Evolutionary conservation across 116 monocot species (phyloP).

Genomic region (Cymodocea nodosa): DNA sequence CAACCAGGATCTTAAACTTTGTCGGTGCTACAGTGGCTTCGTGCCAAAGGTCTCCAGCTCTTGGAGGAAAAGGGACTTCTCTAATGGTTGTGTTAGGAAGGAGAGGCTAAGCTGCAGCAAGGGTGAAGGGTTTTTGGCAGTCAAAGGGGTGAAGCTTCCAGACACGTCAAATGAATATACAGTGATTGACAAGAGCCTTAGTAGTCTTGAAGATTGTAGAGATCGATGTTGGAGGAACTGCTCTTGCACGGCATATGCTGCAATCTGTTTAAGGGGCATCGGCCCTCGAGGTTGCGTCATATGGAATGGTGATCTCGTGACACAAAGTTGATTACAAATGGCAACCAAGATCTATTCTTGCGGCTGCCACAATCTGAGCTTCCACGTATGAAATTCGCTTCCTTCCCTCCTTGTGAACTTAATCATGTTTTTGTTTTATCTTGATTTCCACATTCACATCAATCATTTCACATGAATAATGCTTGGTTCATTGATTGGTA

Average conservation of each 20-base stretch:
- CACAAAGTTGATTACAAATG: not conserved
- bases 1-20: not conserved
- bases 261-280: not conserved
- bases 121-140: not conserved
- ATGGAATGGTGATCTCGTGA: not conserved
- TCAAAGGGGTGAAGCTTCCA: not conserved
- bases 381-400: no score
- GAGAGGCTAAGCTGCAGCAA: not conserved
- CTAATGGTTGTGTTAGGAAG: not conserved
- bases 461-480: no score
- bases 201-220: not conserved
- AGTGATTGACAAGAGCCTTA: not conserved
- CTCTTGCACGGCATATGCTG: not conserved
- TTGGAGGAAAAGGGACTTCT: not conserved
- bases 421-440: no score
- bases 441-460: no score
- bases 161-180: not conserved
- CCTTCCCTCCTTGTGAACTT: no score
- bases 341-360: not conserved
- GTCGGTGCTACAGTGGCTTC: not conserved
- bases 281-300: not conserved
- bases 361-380: not conserved
- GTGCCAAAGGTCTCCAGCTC: not conserved
- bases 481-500: not conserved
- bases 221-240: not conserved